Base-by-base conservation (phyloP, 441 rosid species). In the Biscutella laevigata region DNA sequence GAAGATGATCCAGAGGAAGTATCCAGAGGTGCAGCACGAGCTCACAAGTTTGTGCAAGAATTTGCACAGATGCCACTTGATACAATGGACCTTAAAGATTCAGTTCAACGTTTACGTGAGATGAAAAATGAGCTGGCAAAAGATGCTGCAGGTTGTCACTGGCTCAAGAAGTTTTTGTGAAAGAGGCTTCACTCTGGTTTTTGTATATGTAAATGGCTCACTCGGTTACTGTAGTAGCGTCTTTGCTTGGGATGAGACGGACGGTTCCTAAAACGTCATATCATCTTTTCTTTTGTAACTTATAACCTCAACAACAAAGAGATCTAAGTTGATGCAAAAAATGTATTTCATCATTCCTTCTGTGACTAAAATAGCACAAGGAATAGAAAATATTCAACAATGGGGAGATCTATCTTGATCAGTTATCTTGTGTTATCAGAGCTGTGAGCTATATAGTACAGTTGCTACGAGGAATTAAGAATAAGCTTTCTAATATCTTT, bases 11-110 rank as follows among this genome's bases (percentile, higher is more conserved):
- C 62, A 38, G 82, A 71, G 32, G 95, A 86, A 60, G 67, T 73
- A 55, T 76, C 81, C 1, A 76, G 64, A 59, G 99, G 99, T 24
- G 84, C 82, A 55, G 80, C 86, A 1, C 74, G 82, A 35, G 99
- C 97, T 62, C 86, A 67, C 66, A 73, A 34, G 65, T 89, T 94
- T 72, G 59, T 84, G 39, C 86, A 81, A 65, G 83, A 74, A 20
- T 94, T 89, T 64, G 78, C 95, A 14, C 96, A 83, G 61, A 45
- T 89, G 77, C 96, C 97, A 46, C 63, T 89, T 58, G 95, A 89
- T 59, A 79, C 65, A 14, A 83, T 89, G 95, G 95, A 84, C 61
- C 67, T 80, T 74, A 73, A 81, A 67, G 78, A 94, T 64, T 85
- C 86, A 46, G 71, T 80, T 59, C 71, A 73, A 35, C 74, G 62